Conservation (phyloP, 169 alveolate species). For the Perkinsus olseni region DNA sequence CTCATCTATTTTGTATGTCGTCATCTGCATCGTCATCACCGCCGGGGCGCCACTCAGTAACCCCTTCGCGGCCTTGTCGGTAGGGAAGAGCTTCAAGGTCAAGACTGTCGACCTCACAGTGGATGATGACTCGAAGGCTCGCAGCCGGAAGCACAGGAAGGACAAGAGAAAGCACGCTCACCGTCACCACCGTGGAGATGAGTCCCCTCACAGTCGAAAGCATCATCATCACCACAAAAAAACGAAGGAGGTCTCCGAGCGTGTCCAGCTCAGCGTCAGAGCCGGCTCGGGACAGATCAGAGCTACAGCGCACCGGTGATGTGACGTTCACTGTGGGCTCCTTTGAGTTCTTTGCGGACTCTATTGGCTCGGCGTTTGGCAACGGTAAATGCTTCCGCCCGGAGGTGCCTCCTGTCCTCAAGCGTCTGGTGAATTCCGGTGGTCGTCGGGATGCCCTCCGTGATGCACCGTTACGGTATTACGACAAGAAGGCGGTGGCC, state of each 20-base stretch:
- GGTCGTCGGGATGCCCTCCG: neutral
- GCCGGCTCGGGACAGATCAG: neutral
- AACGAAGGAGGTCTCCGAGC: neutral
- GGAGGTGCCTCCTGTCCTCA: neutral
- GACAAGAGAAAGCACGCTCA: neutral
- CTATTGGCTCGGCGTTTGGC: neutral
- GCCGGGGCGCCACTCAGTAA: too few relatives aligned
- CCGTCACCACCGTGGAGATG: neutral
- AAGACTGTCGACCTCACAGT: neutral
- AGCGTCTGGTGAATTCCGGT: neutral
- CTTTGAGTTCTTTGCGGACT: neutral
- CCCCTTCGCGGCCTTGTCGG: neutral
- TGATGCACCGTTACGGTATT: neutral
- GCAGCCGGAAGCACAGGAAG: neutral
- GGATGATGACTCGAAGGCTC: neutral
- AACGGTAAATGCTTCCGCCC: neutral
- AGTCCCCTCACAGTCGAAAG: neutral
- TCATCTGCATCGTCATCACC: neutral
- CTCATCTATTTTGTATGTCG: neutral
- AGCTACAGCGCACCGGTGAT: neutral
- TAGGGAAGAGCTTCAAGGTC: neutral
- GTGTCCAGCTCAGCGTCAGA: neutral
- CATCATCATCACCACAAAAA: neutral
- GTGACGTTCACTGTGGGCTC: neutral
- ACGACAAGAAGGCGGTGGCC: neutral